phyloP scores from a whole-genome alignment of 2,329 filamentous ascomycete species.

The Ophiostoma sp. region DNA sequence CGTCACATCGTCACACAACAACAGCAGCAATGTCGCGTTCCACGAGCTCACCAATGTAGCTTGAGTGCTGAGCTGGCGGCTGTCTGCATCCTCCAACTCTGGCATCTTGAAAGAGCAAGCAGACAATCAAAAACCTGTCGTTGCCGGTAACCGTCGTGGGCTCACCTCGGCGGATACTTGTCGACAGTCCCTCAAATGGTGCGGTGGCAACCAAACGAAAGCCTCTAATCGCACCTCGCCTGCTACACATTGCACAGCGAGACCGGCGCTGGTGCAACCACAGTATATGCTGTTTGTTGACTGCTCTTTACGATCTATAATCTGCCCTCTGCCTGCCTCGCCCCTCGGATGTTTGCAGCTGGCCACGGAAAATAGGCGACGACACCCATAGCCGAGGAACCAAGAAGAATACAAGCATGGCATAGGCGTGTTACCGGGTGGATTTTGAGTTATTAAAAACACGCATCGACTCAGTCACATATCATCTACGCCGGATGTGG shows the following conservation, averaged over 20 bases:
- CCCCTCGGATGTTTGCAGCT: neutral
- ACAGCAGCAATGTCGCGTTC: neutral
- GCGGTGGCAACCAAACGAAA: neutral
- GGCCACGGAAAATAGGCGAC: constrained; percentile 3
- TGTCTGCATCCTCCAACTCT: neutral
- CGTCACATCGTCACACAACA: neutral
- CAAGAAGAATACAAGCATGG: neutral
- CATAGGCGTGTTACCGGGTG: neutral
- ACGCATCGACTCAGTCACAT: neutral
- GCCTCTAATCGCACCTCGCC: neutral
- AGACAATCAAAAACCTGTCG: neutral
- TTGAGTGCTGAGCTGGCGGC: neutral
- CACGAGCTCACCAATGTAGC: neutral
- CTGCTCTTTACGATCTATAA: neutral
- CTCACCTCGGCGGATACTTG: neutral
- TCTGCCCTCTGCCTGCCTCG: neutral
- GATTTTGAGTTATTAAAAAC: neutral
- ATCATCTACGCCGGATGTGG: neutral
- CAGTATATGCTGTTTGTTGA: neutral
- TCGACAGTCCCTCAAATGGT: neutral
- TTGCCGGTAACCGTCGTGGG: neutral
- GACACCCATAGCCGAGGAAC: neutral
- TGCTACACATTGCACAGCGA: neutral
- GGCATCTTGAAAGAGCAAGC: neutral
- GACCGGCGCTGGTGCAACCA: neutral